Conservation (phyloP, 2,329 filamentous ascomycete genomes). For the Fusarium odoratissimum region DNA sequence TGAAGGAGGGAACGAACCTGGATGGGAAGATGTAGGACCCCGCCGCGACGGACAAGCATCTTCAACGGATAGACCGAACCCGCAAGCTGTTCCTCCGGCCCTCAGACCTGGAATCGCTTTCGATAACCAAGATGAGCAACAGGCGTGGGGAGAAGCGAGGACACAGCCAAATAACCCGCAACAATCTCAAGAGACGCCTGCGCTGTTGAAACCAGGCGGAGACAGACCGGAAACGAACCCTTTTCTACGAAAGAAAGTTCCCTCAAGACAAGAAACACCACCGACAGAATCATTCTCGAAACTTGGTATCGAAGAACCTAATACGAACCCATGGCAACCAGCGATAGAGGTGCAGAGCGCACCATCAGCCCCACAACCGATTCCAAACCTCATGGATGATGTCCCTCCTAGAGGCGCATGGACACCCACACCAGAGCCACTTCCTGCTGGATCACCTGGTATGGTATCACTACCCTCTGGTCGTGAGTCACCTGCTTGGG, state of each 20-base stretch:
- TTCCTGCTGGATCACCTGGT: constrained; percentile 47
- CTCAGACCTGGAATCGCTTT: constrained; percentile 49
- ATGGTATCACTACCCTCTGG: constrained; percentile 54
- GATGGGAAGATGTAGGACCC: constrained; percentile 42
- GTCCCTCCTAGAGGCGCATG: constrained; percentile 45
- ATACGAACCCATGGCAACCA: constrained; percentile 52
- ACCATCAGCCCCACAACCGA: constrained; percentile 18
- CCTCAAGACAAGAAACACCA: constrained; percentile 43
- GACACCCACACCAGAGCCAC: constrained; percentile 45
- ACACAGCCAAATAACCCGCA: constrained; percentile 20
- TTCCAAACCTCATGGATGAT: constrained; percentile 40
- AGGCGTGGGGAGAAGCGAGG: constrained; percentile 48
- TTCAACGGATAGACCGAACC: neutral
- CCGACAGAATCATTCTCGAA: constrained; percentile 56
- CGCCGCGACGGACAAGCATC: constrained; percentile 23
- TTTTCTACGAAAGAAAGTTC: constrained; percentile 62
- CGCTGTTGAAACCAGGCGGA: constrained; percentile 49
- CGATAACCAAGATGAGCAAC: constrained; percentile 45
- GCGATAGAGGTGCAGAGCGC: constrained; percentile 39
- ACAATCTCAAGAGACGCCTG: constrained; percentile 44
- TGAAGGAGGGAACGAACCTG: constrained; percentile 34
- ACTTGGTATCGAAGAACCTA: constrained; percentile 56
- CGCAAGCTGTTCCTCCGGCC: constrained; percentile 45
- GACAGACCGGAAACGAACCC: constrained; percentile 62
- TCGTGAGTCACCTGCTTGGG: constrained; percentile 53